Conservation (phyloP, 129 eudicot species). For the Logfia minima region DNA sequence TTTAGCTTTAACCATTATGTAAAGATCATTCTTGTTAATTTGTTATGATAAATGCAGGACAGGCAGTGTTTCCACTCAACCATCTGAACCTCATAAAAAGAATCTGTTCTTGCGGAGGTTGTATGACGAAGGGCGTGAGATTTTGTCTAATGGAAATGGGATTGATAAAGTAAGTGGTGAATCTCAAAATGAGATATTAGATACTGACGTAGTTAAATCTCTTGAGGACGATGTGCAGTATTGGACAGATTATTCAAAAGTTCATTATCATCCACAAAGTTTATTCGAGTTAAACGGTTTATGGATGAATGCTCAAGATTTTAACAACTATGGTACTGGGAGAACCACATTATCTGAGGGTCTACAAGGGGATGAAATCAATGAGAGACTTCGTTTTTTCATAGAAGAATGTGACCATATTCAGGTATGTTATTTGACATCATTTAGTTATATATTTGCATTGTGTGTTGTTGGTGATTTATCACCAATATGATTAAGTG, state of each 20-base stretch:
- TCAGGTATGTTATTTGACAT: slow-evolving; percentile 51
- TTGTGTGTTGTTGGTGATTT: no score
- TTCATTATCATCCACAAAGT: slow-evolving; percentile 94
- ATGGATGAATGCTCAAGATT: slow-evolving; percentile 58
- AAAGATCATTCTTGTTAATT: not conserved
- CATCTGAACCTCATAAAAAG: slow-evolving; percentile 66
- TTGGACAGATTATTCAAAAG: slow-evolving; percentile 96
- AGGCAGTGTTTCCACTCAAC: slow-evolving; percentile 61
- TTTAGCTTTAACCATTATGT: not conserved
- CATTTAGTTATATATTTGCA: not conserved
- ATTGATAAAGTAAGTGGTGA: slow-evolving; percentile 29
- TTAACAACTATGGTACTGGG: slow-evolving; percentile 71
- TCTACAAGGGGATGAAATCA: slow-evolving; percentile 71
- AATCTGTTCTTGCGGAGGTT: slow-evolving; percentile 81
- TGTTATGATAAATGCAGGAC: slow-evolving; percentile 46
- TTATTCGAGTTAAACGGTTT: slow-evolving; percentile 72
- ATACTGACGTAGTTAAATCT: slow-evolving; percentile 67
- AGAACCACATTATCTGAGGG: slow-evolving; percentile 66
- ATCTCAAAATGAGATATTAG: slow-evolving; percentile 45
- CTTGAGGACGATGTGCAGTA: slow-evolving; percentile 69
- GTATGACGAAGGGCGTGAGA: slow-evolving; percentile 55
- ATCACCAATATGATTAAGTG: no score
- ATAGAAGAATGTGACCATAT: slow-evolving; percentile 88
- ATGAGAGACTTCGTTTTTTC: slow-evolving; percentile 80
- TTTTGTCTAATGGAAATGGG: slow-evolving; percentile 17